Base-by-base conservation (phyloP, 202 grass and related monocot species). In the Setaria italica region DNA sequence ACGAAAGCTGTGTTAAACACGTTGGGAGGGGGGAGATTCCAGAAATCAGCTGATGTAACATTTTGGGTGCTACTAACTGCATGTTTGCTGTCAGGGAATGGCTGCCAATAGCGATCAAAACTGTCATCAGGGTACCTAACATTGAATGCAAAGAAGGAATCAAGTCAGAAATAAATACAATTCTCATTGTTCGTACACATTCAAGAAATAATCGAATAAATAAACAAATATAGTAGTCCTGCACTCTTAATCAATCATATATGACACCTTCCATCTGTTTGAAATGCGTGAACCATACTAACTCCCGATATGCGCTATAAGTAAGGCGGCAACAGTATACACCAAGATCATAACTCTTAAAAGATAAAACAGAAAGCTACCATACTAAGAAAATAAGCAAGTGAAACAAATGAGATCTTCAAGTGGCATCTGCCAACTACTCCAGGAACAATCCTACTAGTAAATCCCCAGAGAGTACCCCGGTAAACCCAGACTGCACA, bases 41-140 rank as follows among this genome's bases (percentile, higher is more conserved):
- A 99, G 85, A 99, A 92, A 69, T 92, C 85, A 74, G 77, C 73
- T 53, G 91, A 74, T 35, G 90, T 88, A 74, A 99, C 80, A 65
- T 96, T 96, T 79, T 94, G 88, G 67, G 91, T 99, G 58, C 97
- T 99, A 78, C 90, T 92, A 76, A 89, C 65, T 47, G 82, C 88
- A 82, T 89, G 82, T 51, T 59, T 90, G 47, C 68, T 85, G 80
- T 94, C 92, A 33, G 76, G 76, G 58, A 88, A 94, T 85, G 94
- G 90, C 66, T 96, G 90, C 97, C 97, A 99, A 85, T 92, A 88
- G 69, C 97, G 86, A 75, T 96, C 74, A 54, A 88, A 99, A 77
- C 56, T 87, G 85, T 99, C 97, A 79, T 94, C 77, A 62, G 97
- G 97, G 78, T 94, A 99, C 87, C 97, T 99, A 87, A 78, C 51